Conservation (phyloP, 2,329 filamentous ascomycete species). For the Fusarium xyrophilum region DNA sequence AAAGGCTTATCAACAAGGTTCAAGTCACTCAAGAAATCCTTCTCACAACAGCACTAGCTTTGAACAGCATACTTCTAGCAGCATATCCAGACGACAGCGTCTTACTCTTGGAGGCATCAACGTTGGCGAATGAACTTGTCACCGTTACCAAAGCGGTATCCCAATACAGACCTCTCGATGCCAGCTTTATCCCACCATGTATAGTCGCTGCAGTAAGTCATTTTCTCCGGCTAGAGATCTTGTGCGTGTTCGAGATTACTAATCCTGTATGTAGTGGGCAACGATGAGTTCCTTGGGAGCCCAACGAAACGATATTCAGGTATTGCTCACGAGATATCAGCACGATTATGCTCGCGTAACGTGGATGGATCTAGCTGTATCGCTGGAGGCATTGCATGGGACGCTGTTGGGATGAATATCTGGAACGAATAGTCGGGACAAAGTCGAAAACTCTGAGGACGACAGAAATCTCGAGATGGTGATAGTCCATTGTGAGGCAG, state of each 20-base stretch:
- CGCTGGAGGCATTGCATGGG: not conserved
- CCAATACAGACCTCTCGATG: not conserved
- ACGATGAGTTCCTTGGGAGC: not conserved
- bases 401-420: not conserved
- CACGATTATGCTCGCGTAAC: not conserved
- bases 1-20: not conserved
- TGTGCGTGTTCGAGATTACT: fast-evolving
- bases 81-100: not conserved
- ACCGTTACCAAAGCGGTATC: not conserved
- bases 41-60: not conserved
- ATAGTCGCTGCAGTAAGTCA: not conserved
- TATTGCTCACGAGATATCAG: conserved; percentile 5
- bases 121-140: not conserved
- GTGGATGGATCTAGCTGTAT: conserved; percentile 4
- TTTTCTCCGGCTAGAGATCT: fast-evolving
- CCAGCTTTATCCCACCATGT: not conserved
- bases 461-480: not conserved
- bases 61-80: not conserved
- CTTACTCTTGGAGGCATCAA: not conserved
- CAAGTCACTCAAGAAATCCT: not conserved
- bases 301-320: not conserved
- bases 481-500: not conserved
- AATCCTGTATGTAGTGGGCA: not conserved
- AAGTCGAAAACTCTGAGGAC: not conserved
- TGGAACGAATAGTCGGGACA: fast-evolving